Evolutionary conservation across 306 rosid species (phyloP), one percentile per base, ranked within the genome.

Genomic region (Boehmeria nivea): DNA sequence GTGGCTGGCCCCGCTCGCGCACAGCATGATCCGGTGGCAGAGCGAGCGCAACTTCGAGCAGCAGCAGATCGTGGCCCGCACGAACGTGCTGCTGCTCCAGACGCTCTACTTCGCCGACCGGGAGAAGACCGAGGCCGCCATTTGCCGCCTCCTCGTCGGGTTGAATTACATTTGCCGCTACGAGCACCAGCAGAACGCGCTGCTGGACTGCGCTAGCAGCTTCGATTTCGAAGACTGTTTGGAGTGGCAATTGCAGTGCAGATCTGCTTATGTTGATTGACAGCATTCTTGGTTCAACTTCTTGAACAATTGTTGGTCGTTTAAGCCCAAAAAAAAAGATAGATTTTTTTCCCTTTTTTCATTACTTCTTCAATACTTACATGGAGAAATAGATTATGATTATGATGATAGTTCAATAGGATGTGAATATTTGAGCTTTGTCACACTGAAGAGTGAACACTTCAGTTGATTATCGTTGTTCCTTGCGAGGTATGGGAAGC

Each of bases 21-120:
- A 83, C 64, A 87, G 76, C 48, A 91, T 85, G 99, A 87, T 91
- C 71, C 73, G 91, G 72, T 91, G 99, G 99, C 99, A 87, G 68
- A 83, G 93, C 3, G 99, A 87, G 78, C 83, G 96, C 12, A 91
- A 87, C 51, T 84, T 84, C 3, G 99, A 91, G 69, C 99, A 91
- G 45, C 89, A 79, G 47, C 89, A 83, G 65, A 75, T 87, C 36
- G 77, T 82, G 46, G 70, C 75, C 40, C 76, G 89, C 61, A 73
- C 93, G 10, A 81, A 83, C 19, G 88, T 91, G 68, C 86, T 91
- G 46, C 75, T 91, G 37, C 86, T 84, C 55, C 96, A 87, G 79
- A 87, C 99, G 6, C 55, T 91, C 15, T 85, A 80, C 64, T 91
- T 91, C 23, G 95, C 95, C 45, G 95, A 91, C 60, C 72, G 82